Evolutionary conservation across 129 eudicot genomes (phyloP).

Genomic region (Tanacetum coccineum): DNA sequence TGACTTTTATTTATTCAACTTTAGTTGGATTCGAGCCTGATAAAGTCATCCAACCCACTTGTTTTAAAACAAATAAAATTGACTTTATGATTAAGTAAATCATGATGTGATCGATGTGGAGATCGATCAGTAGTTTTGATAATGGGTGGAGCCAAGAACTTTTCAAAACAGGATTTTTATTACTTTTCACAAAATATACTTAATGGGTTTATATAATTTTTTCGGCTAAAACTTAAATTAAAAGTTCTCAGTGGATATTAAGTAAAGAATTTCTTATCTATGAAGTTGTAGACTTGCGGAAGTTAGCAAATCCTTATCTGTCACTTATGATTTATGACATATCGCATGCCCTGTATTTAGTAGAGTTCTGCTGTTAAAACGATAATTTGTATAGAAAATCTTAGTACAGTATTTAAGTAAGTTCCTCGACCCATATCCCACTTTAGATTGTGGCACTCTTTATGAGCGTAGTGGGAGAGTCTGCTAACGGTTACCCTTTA

Average conservation of each 20-base stretch:
- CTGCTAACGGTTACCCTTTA: neutral
- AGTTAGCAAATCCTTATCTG: no score
- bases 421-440: neutral
- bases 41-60: conserved; percentile 13
- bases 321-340: neutral
- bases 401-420: conserved; percentile 4
- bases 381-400: neutral
- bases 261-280: no score
- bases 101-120: conserved; percentile 1
- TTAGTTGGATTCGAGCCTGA: conserved; percentile 23
- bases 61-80: neutral
- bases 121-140: neutral
- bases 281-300: no score
- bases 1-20: conserved; percentile 7
- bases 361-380: neutral
- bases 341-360: neutral
- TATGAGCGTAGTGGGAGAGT: conserved; percentile 3
- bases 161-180: no score
- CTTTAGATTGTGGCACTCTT: neutral
- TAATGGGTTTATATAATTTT: no score
- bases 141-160: no score
- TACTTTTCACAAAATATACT: no score
- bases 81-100: conserved; percentile 11
- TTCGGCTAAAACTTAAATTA: no score
- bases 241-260: no score